Evolutionary conservation across 306 rosid genomes (phyloP).

Genomic region (Coriaria nepalensis): DNA sequence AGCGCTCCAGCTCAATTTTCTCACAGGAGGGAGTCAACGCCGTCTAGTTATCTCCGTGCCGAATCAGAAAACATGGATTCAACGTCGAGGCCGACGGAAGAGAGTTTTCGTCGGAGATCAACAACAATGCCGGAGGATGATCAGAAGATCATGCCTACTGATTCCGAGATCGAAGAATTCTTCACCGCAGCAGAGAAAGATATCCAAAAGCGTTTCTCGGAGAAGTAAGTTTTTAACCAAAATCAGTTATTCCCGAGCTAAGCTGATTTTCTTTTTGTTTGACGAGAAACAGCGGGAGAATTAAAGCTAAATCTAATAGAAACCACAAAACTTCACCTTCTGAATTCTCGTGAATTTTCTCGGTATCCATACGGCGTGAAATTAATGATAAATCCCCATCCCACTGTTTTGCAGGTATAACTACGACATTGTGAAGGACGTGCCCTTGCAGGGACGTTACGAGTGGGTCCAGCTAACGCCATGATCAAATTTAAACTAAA

Average conservation of each 20-base stretch:
- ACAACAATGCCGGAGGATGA: too few relatives aligned
- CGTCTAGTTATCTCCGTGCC: constrained; percentile 27
- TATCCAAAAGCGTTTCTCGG: neutral
- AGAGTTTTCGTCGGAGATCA: constrained; percentile 23
- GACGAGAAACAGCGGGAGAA: too few relatives aligned
- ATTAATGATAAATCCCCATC: too few relatives aligned
- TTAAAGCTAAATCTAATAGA: too few relatives aligned
- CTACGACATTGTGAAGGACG: neutral
- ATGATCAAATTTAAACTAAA: too few relatives aligned
- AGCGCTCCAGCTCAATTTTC: constrained; percentile 6
- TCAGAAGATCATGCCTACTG: neutral
- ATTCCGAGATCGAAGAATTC: neutral
- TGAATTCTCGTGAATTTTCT: too few relatives aligned
- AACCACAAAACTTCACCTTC: too few relatives aligned
- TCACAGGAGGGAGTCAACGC: constrained; percentile 56
- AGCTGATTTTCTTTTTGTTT: neutral
- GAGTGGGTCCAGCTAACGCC: neutral
- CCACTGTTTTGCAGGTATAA: too few relatives aligned
- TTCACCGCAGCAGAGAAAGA: neutral
- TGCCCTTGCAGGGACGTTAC: constrained; percentile 1
- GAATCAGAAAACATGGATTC: constrained; percentile 29
- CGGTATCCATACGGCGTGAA: too few relatives aligned
- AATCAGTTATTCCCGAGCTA: neutral
- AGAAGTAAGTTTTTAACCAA: neutral
- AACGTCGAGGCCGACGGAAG: constrained; percentile 18